Evolutionary conservation across 306 rosid genomes (phyloP), one percentile per base, ranked within the genome.

Genomic region (Astragalus membranaceus): DNA sequence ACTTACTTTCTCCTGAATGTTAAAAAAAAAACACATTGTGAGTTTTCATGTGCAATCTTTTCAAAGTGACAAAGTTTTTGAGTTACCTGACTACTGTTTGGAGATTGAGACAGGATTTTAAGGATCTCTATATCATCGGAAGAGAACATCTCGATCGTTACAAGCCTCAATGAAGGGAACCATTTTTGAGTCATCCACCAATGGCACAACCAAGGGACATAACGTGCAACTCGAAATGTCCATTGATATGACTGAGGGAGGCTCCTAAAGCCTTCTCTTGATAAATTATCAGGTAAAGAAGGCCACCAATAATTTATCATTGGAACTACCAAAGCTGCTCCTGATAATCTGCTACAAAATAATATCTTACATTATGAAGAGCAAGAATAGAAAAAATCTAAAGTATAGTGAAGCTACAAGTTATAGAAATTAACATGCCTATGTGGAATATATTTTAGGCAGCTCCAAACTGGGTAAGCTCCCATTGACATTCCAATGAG

Each of bases 151-250:
- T 10, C 67, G 26, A 15, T 43, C 15, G n/a, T 73, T 43, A 49
- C 75, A 11, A 85, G 8, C 55, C 75, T 78, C 35, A 88, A 70
- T 5, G 91, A 44, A 74, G 92, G 83, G 77, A 89, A 85, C 88
- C 89, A 83, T 81, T 79, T 89, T 48, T 87, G 96, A 8, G 92
- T 88, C 87, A 83, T 85, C 95, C 95, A 92, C 96, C 95, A 83
- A 54, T 92, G 41, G 59, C 78, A 70, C 35, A 92, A 78, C 92
- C 96, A 88, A 76, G 98, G 95, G 9, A 86, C 66, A 41, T 83
- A 53, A 82, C 68, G 95, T 29, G 95, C 91, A 72, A 92, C 82
- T 33, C 68, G 60, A 48, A 85, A 83, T 8, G 87, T 70, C 86
- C 85, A 56, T 71, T 67, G 84, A 43, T 73, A 82, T 13, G 86